phyloP scores from a whole-genome alignment of 2,329 filamentous ascomycete species.

The Fragosphaeria purpurea region DNA sequence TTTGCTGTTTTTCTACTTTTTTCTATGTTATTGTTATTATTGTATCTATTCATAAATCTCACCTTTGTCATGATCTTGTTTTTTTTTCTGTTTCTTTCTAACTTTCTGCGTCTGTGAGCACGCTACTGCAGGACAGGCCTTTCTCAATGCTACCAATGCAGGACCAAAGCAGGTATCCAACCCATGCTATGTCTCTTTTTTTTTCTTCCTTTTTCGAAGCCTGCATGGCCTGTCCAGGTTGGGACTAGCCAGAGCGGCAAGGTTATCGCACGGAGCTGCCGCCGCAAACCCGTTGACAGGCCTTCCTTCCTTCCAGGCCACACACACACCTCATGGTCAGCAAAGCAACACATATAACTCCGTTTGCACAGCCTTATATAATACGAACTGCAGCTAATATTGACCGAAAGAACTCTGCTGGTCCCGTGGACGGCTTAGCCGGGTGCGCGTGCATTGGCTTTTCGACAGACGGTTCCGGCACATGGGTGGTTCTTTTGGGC shows the following conservation, averaged over 20 bases:
- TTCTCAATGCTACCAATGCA: neutral
- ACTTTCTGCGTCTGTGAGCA: neutral
- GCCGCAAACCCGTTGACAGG: neutral
- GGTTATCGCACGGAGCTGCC: too few relatives aligned
- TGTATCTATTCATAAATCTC: too few relatives aligned
- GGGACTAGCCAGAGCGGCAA: too few relatives aligned
- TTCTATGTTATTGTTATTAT: too few relatives aligned
- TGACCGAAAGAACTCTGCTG: slow-evolving; percentile 5
- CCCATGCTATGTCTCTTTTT: too few relatives aligned
- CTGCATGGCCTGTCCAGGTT: too few relatives aligned
- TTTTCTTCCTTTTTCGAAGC: too few relatives aligned
- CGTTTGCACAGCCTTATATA: slow-evolving; percentile 3
- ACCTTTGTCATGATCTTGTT: neutral
- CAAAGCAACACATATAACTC: too few relatives aligned
- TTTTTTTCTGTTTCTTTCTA: neutral
- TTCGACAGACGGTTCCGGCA: neutral
- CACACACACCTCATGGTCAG: neutral
- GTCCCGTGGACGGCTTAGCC: slow-evolving; percentile 2
- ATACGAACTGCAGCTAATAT: neutral
- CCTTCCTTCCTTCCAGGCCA: neutral
- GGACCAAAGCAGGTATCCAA: neutral
- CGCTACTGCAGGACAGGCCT: slow-evolving; percentile 3
- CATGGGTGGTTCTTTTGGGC: neutral
- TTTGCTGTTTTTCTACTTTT: too few relatives aligned
- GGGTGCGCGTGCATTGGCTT: neutral